These are phyloP conservation scores for Coniferiporia weirii DNA, from an alignment of 1,284 basidiomycete genomes.

Conservation along the genomic window DNA sequence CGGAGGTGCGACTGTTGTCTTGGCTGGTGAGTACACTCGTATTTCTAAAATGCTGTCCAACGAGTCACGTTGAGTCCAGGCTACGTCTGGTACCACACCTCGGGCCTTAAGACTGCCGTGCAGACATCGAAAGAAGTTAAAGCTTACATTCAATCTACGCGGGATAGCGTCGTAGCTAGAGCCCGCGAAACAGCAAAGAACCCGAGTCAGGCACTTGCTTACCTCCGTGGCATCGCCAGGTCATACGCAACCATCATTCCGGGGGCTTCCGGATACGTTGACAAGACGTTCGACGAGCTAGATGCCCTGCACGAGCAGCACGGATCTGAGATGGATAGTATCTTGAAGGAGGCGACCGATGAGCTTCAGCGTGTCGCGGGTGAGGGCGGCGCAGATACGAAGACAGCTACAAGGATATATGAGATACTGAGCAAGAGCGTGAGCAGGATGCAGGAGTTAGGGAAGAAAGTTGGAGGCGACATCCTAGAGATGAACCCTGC, in stretches of 20 bases:
- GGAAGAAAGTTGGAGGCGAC: constrained; percentile 29
- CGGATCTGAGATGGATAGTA: constrained; percentile 37
- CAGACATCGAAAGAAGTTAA: constrained; percentile 31
- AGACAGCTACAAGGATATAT: constrained; percentile 29
- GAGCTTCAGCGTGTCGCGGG: constrained; percentile 33
- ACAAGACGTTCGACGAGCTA: constrained; percentile 39
- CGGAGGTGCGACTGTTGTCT: constrained; percentile 32
- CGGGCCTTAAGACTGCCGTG: constrained; percentile 34
- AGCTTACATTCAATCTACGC: constrained; percentile 32
- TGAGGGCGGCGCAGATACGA: constrained; percentile 25
- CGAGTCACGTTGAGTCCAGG: constrained; percentile 19
- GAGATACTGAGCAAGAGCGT: constrained; percentile 28
- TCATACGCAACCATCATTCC: constrained; percentile 39
- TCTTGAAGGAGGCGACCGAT: constrained; percentile 36
- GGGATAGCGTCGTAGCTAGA: constrained; percentile 31
- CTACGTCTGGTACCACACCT: constrained; percentile 37
- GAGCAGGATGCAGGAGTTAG: constrained; percentile 25
- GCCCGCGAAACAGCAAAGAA: constrained; percentile 28
- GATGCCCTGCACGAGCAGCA: constrained; percentile 38
- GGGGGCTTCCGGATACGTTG: constrained; percentile 37
- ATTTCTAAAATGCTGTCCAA: background rate
- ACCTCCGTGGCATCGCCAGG: constrained; percentile 36
- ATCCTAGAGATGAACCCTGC: constrained; percentile 31
- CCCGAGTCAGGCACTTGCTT: constrained; percentile 35
- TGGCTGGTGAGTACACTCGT: constrained; percentile 24